Evolutionary conservation across 768 basidiomycete genomes (phyloP), one percentile per base, ranked within the genome.

Genomic region (Hydnomerulius pinastri): DNA sequence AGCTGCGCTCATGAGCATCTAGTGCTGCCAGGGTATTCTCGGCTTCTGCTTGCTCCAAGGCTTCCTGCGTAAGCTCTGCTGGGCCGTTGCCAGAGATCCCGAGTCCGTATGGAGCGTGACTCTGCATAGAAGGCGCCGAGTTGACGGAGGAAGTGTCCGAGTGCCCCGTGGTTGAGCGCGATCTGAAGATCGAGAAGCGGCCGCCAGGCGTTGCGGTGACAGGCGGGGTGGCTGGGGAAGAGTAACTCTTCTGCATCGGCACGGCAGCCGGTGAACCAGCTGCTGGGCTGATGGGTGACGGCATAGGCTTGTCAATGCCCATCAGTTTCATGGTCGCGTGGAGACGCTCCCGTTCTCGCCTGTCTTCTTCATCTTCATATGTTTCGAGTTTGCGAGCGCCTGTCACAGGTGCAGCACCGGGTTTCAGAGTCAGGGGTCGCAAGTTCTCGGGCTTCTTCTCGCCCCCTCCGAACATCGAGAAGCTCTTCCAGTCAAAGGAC

Each of bases 251-350:
- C 61, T 72, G 72, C 53, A 72, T 62, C 29, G 65, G 62, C 25
- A 69, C 65, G 18, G 69, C 72, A 28, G 74, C 49, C 18, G 64
- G 64, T 27, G 59, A 60, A 18, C 55, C 41, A 3, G 53, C 13
- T n/a, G n/a, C n/a, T 38, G 60, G 53, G 13, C 51, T 60, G 12
- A 52, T 28, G n/a, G 79, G 68, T 12, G 78, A 71, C 43, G 75
- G 62, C n/a, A 73, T 65, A 25, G 86, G 83, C 66, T 87, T 73
- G 41, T 81, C 84, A 53, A 96, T 91, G 4, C 96, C 96, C 87
- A 95, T 92, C 24, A 96, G 73, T 66, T 92, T 91, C 89, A 98
- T 90, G 23, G 92, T 92, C 13, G 92, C 92, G 56, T 87, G 79
- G 47, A 98, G 75, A 13, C 93, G 81, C 65, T 94, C 93, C 48